Percentiles rank a stretch among this genome's conserved stretches.
Conservation (phyloP, 306 rosid species). For the Citrullus mucosospermus region DNA sequence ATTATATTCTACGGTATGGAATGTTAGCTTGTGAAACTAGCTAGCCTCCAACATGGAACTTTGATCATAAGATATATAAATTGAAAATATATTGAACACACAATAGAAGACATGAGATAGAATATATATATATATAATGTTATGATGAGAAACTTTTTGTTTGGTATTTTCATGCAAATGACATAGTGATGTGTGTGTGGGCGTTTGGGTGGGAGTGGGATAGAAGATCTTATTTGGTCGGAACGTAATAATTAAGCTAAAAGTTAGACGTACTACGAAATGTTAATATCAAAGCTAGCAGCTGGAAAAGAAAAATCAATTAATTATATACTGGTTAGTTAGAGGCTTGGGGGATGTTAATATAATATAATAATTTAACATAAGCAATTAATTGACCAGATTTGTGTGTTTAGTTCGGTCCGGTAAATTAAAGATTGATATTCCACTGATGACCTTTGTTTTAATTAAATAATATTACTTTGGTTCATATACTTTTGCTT, state of each 20-base stretch:
- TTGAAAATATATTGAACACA: not conserved
- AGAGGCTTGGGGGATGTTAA: not conserved
- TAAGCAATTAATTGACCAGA: not conserved
- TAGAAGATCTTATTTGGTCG: conserved; percentile 27
- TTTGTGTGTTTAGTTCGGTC: not conserved
- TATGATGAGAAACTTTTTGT: conserved; percentile 1
- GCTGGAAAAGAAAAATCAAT: not conserved
- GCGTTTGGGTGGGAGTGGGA: conserved; percentile 12
- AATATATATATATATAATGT: not conserved
- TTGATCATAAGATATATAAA: not conserved
- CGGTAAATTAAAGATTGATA: no score
- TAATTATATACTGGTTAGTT: not conserved
- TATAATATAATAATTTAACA: not conserved
- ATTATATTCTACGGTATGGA: no score
- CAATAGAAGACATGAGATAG: not conserved
- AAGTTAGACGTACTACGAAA: not conserved
- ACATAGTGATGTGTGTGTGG: conserved; percentile 6
- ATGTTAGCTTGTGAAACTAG: no score
- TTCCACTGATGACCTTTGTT: no score
- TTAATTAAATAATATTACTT: no score
- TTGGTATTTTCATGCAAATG: not conserved
- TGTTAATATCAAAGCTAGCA: not conserved
- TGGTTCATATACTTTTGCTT: no score
- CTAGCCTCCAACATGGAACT: not conserved
- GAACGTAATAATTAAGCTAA: conserved; percentile 19